Percentiles rank a stretch among this genome's conserved stretches.
phyloP scores from a whole-genome alignment of 352 stramenopile genomes.

The Phytopythium sindhum region DNA sequence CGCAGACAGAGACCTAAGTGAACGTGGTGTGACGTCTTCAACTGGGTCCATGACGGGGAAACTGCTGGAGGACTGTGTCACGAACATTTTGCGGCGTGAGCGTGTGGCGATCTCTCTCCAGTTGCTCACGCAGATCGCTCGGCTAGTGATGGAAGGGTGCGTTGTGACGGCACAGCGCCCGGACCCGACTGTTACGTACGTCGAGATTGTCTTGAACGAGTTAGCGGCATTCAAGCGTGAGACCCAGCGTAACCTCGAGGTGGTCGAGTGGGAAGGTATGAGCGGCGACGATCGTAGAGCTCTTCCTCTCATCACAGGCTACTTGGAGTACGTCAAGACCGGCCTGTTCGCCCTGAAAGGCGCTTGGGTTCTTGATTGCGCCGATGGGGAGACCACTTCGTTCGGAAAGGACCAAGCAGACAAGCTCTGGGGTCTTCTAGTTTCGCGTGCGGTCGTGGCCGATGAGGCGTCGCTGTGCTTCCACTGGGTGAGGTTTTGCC shows the following conservation, averaged over 20 bases:
- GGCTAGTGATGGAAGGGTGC: conserved; percentile 21
- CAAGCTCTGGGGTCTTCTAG: conserved; percentile 42
- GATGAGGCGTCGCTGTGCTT: conserved; percentile 67
- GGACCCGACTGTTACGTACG: conserved; percentile 4
- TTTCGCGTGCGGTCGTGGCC: conserved; percentile 24
- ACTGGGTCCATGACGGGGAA: background rate
- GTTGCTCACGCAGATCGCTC: conserved; percentile 30
- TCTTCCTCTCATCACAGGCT: conserved; percentile 14
- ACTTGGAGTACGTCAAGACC: conserved; percentile 34
- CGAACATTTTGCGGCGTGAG: conserved; percentile 19
- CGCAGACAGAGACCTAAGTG: background rate
- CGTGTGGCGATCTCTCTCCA: conserved; percentile 26
- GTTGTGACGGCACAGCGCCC: conserved; percentile 1
- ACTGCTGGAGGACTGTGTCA: conserved; percentile 23
- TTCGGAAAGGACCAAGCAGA: conserved; percentile 24
- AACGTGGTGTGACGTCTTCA: background rate
- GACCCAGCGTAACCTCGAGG: conserved; percentile 1
- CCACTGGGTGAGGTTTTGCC: conserved; percentile 70
- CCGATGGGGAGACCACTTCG: background rate
- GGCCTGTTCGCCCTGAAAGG: conserved; percentile 57
- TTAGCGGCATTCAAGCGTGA: conserved; percentile 22
- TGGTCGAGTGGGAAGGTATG: conserved; percentile 11
- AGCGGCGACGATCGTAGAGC: conserved; percentile 9
- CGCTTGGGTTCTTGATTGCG: conserved; percentile 41
- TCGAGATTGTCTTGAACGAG: conserved; percentile 22